These are phyloP conservation scores for Saturnispora saitoi DNA, from an alignment of 805 yeast species.

Conservation along the genomic window DNA sequence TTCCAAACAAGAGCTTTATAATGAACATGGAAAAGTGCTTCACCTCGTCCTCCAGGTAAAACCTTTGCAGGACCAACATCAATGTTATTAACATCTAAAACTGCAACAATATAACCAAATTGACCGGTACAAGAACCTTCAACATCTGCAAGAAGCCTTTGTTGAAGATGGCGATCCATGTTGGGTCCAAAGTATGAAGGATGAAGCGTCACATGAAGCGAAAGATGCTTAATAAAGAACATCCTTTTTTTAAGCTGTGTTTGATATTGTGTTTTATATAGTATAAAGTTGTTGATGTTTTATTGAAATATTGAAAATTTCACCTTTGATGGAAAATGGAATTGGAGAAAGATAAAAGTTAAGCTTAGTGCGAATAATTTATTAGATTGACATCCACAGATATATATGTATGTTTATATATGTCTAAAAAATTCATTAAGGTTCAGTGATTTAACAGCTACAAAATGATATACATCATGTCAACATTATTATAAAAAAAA, in stretches of 20 bases:
- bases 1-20: slow-evolving; percentile 97
- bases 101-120: slow-evolving; percentile 95
- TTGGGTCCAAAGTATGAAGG: slow-evolving; percentile 98
- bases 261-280: neutral
- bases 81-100: slow-evolving; percentile 85
- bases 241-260: slow-evolving; percentile 10
- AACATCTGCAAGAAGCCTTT: slow-evolving; percentile 86
- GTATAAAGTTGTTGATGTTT: neutral
- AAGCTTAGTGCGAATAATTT: neutral
- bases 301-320: neutral
- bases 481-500: neutral
- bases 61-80: slow-evolving; percentile 93
- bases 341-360: neutral
- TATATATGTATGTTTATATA: no score
- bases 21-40: slow-evolving; percentile 93
- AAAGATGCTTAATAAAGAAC: slow-evolving; percentile 64
- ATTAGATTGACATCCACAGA: no score
- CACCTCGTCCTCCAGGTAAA: slow-evolving; percentile 75
- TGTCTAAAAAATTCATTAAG: no score
- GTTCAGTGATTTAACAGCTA: neutral
- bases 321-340: neutral
- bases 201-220: slow-evolving; percentile 85
- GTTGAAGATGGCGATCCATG: slow-evolving; percentile 87
- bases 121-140: slow-evolving; percentile 99
- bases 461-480: neutral